These are phyloP conservation scores for Cutaneotrichosporon sp. DNA, from an alignment of 1,284 basidiomycete species.

Conservation along the genomic window DNA sequence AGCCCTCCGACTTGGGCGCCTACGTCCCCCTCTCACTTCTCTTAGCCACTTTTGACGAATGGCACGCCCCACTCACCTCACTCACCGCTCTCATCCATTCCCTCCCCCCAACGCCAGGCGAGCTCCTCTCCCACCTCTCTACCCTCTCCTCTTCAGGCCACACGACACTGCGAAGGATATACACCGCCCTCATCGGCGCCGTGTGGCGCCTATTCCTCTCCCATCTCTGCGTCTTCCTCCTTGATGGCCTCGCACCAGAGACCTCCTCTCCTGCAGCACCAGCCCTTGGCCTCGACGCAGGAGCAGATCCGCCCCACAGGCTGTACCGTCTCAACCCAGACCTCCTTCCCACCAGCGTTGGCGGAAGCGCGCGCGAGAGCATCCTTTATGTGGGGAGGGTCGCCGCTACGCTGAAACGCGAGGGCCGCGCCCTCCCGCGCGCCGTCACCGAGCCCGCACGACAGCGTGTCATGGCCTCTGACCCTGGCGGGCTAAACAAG, in stretches of 20 bases:
- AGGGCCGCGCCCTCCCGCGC: conserved; percentile 71
- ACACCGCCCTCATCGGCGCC: conserved; percentile 64
- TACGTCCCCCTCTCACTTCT: conserved; percentile 79
- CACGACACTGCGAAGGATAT: conserved; percentile 67
- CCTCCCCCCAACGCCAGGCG: conserved; percentile 64
- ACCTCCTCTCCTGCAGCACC: conserved; percentile 45
- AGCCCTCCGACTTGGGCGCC: conserved; percentile 49
- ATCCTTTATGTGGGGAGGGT: conserved; percentile 84
- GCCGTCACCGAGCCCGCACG: conserved; percentile 65
- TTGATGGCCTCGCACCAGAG: conserved; percentile 63
- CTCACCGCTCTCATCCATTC: conserved; percentile 64
- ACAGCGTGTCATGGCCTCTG: conserved; percentile 63
- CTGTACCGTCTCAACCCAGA: conserved; percentile 58
- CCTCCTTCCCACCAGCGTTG: conserved; percentile 71
- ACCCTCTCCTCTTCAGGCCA: conserved; percentile 70
- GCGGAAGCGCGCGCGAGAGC: conserved; percentile 68
- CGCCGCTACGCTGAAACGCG: conserved; percentile 73
- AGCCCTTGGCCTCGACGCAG: conserved; percentile 60
- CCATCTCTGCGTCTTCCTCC: conserved; percentile 71
- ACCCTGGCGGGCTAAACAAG: conserved; percentile 70
- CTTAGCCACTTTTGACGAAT: conserved; percentile 73
- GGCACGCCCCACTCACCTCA: conserved; percentile 75
- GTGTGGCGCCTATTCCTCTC: conserved; percentile 77
- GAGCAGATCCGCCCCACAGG: conserved; percentile 50
- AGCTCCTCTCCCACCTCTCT: conserved; percentile 71